Percentiles rank a stretch among this genome's conserved stretches.
Evolutionary conservation across 192 early-diverging fungal genomes (phyloP).

Genomic region (Rhizoclosmatium sp.): DNA sequence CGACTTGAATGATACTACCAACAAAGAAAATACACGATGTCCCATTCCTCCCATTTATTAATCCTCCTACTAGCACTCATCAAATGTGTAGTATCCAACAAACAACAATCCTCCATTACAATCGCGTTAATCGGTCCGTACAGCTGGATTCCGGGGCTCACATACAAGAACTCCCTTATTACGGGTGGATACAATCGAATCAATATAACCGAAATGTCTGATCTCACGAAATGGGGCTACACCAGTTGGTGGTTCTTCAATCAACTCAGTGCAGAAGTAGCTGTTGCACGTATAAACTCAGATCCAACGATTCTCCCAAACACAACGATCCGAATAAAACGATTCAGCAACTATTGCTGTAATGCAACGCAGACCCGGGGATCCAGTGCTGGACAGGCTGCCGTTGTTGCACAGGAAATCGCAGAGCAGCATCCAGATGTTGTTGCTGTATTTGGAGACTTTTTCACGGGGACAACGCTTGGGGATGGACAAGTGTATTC

Average conservation of each 20-base stretch:
- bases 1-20: no score
- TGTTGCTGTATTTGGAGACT: slow-evolving; percentile 7
- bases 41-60: no score
- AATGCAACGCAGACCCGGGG: not conserved
- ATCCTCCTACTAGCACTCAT: no score
- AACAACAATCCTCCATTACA: slow-evolving; percentile 15
- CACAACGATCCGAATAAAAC: slow-evolving; percentile 22
- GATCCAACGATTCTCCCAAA: slow-evolving; percentile 17
- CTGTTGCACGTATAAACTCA: not conserved
- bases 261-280: not conserved
- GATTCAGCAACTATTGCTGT: not conserved
- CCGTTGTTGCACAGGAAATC: not conserved
- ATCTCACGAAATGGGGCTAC: not conserved
- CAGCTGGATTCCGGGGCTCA: not conserved
- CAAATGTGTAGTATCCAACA: not conserved
- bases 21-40: no score
- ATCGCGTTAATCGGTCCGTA: slow-evolving; percentile 13
- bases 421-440: not conserved
- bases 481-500: not conserved
- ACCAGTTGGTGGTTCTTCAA: slow-evolving; percentile 13
- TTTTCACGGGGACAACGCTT: not conserved
- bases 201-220: not conserved
- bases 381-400: not conserved
- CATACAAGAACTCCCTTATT: not conserved
- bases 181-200: slow-evolving; percentile 5